These are phyloP conservation scores for Russula ochroleuca DNA, from an alignment of 768 basidiomycete genomes.

Conservation along the genomic window DNA sequence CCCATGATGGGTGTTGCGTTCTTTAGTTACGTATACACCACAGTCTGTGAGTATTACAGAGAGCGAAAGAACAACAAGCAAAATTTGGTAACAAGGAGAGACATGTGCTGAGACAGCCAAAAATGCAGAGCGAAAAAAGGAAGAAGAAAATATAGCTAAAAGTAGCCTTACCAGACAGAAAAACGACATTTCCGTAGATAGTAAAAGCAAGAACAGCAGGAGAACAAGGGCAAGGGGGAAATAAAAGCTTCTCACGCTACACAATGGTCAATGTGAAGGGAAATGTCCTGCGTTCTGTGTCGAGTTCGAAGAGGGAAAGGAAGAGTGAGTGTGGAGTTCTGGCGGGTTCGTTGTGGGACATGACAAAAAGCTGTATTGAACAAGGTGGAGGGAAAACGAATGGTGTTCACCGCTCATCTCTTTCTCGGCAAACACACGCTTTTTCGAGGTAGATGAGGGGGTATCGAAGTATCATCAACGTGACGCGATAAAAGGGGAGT, in stretches of 20 bases:
- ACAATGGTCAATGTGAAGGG: constrained; percentile 2
- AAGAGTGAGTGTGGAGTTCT: not conserved
- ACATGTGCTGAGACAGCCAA: constrained; percentile 4
- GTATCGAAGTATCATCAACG: not conserved
- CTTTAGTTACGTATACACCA: constrained; percentile 23
- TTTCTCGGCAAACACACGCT: constrained; percentile 1
- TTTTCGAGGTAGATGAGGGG: constrained; percentile 11
- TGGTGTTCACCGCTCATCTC: not conserved
- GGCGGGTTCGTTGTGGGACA: not conserved
- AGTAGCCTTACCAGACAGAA: constrained; percentile 8
- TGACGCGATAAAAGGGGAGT: not conserved
- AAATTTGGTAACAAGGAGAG: not conserved
- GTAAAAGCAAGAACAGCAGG: constrained; percentile 18
- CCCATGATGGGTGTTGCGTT: constrained; percentile 2
- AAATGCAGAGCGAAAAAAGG: constrained; percentile 3
- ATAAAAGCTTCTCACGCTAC: constrained; percentile 12
- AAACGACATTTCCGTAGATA: constrained; percentile 14
- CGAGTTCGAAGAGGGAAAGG: not conserved
- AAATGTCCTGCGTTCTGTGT: constrained; percentile 18
- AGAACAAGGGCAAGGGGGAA: not conserved
- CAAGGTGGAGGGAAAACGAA: not conserved
- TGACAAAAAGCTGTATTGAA: not conserved
- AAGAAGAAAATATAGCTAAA: not conserved
- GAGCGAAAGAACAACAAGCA: constrained; percentile 2
- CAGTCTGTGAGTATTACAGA: constrained; percentile 20